Percentiles rank a stretch among this genome's conserved stretches.
Conservation (phyloP, 2,329 filamentous ascomycete species). For the Cladophialophora immunda region DNA sequence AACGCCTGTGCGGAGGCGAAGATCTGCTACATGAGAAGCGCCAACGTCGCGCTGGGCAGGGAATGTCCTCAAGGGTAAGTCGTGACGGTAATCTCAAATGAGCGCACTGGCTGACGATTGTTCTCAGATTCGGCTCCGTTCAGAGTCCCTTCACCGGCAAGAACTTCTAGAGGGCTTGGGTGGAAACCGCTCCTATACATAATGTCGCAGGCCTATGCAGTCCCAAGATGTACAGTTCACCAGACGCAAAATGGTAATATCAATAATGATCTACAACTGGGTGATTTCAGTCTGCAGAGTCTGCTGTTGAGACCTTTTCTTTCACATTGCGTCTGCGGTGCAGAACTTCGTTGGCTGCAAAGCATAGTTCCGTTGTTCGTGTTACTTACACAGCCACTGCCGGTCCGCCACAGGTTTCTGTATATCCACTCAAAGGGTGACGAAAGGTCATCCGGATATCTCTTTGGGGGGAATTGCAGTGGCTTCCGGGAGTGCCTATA, state of each 20-base stretch:
- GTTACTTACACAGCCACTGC: no score
- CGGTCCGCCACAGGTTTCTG: no score
- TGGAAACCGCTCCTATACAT: not conserved
- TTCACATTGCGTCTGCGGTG: no score
- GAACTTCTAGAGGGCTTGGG: constrained; percentile 20
- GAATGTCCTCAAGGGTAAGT: constrained; percentile 61
- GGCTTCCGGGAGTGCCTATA: not conserved
- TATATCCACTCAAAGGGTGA: no score
- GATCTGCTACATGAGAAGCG: constrained; percentile 68
- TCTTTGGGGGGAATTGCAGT: no score
- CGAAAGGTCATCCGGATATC: no score
- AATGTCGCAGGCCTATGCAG: not conserved
- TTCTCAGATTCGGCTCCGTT: constrained; percentile 27
- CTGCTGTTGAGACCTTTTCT: no score
- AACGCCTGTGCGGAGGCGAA: constrained; percentile 62
- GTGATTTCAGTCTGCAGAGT: no score
- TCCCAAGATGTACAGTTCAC: not conserved
- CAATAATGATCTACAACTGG: not conserved
- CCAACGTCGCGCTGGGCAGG: constrained; percentile 61
- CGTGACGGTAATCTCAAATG: not conserved
- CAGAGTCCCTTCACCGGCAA: constrained; percentile 33
- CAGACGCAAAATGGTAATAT: constrained; percentile 5
- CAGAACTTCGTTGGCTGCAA: no score
- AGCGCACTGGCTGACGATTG: not conserved
- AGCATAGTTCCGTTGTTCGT: no score